Evolutionary conservation across 2,329 filamentous ascomycete genomes (phyloP).

Genomic region (Phialophora macrospora): DNA sequence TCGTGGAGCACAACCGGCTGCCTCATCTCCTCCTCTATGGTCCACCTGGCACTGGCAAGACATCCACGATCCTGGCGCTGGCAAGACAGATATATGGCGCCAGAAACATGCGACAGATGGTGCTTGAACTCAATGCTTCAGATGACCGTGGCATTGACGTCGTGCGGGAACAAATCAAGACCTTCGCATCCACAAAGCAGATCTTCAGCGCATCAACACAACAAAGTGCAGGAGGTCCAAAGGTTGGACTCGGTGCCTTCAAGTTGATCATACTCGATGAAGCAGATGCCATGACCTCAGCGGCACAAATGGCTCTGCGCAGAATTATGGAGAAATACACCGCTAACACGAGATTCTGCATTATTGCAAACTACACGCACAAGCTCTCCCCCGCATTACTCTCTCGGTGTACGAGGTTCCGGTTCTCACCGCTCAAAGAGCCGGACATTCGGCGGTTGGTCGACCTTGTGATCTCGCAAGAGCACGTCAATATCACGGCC

Average conservation of each 20-base stretch:
- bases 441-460: constrained; percentile 82
- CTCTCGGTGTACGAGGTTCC: constrained; percentile 90
- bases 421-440: constrained; percentile 92
- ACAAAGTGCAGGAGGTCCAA: constrained; percentile 49
- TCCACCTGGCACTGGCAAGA: constrained; percentile 95
- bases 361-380: constrained; percentile 98
- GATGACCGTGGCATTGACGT: constrained; percentile 98
- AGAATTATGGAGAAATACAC: constrained; percentile 99
- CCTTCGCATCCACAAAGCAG: constrained; percentile 87
- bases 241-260: constrained; percentile 69
- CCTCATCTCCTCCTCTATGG: constrained; percentile 97
- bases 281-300: constrained; percentile 99
- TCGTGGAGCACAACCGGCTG: constrained; percentile 89
- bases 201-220: constrained; percentile 75
- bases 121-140: constrained; percentile 94
- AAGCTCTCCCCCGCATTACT: constrained; percentile 92
- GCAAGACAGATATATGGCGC: constrained; percentile 89
- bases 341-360: constrained; percentile 94
- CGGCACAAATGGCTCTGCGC: constrained; percentile 94
- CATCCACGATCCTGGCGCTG: constrained; percentile 91
- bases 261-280: constrained; percentile 98
- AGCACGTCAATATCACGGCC: constrained; percentile 78
- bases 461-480: constrained; percentile 86
- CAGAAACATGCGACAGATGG: constrained; percentile 96
- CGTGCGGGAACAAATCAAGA: constrained; percentile 98